Evolutionary conservation across 768 basidiomycete species (phyloP), one percentile per base, ranked within the genome.

Genomic region (Rhizopogon vulgaris): DNA sequence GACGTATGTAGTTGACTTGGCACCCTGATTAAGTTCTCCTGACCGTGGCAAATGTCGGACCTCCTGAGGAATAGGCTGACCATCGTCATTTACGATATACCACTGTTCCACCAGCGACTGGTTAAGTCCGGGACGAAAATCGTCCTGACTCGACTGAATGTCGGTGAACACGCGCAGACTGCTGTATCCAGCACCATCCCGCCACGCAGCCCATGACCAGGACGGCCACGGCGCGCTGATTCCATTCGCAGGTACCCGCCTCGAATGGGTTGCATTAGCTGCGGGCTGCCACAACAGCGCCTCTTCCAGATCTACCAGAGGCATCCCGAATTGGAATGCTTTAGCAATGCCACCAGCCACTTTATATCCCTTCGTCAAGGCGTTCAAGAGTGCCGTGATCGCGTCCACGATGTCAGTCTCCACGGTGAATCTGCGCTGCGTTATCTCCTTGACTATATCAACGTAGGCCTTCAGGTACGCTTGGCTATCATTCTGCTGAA

Each of bases 161-260:
- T 45, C 38, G 1, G 28, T 51, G 38, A 8, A 41, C 22, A n/a
- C 47, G 12, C 30, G 51, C 24, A 1, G 43, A 41, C 15, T 42
- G 40, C 8, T 49, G 38, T 52, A 52, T 14, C 25, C 18, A 15
- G 53, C 43, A 3, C 54, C 61, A 34, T 56, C 61, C 27, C 45
- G 59, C 61, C 61, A 63, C 5, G 58, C 61, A 4, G 61, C 49
- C 61, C 61, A 63, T 14, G 61, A 60, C 61, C 61, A 63, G 6
- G 61, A 60, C 4, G 61, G 61, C 48, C 53, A 63, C 27, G 12
- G 28, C 1, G 56, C 15, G 36, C 22, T 15, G 10, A 14, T 37
- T 0, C 24, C 15, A 18, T 40, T n/a, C 11, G 49, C 30, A 2
- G 6, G n/a, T 28, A 39, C 37, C 4, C 61, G 61, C 15, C 58